Evolutionary conservation across 768 basidiomycete genomes (phyloP), one percentile per base, ranked within the genome.

Genomic region (Phlebiopsis flavidoalba): DNA sequence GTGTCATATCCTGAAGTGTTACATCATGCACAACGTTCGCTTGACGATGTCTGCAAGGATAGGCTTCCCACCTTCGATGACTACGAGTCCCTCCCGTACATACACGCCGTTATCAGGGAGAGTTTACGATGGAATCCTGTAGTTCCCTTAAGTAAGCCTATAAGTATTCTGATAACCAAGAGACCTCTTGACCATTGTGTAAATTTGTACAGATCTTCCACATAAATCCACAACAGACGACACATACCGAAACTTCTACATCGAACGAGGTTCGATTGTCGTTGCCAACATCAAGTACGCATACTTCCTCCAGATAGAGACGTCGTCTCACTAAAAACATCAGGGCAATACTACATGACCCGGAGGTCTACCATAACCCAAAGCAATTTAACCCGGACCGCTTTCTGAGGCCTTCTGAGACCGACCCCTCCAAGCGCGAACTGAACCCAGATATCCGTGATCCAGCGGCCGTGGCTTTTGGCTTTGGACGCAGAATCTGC

Each of bases 241-340:
- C 60, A 58, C 66, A 7, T 72, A 72, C 53, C n/a, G 65, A 46
- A 73, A 70, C 1, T 70, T 70, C 60, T 66, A 51, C 37, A 72
- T 75, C 33, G 73, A 74, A 1, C 67, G 71, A 55, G 72, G 67
- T 1, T 62, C 72, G 8, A 37, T 55, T n/a, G 37, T 74, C 8
- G 51, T 73, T n/a, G 64, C 65, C n/a, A 74, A 74, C 46, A 67
- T 70, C 36, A 72, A 67, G 72, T 68, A 36, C 47, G 68, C 24
- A 14, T 17, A 10, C 3, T 31, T 31, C 3, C 19, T 8, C 22
- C 33, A 7, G 5, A 11, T 24, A 26, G 11, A 26, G 24, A 36
- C 21, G 50, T 12, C 21, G 4, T 21, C 1, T 37, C 35, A 5
- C 12, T 26, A 10, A 1, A 31, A 31, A 3, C 50, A 49, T n/a